Evolutionary conservation across 306 rosid species (phyloP), one percentile per base, ranked within the genome.

Genomic region (Abrus precatorius): DNA sequence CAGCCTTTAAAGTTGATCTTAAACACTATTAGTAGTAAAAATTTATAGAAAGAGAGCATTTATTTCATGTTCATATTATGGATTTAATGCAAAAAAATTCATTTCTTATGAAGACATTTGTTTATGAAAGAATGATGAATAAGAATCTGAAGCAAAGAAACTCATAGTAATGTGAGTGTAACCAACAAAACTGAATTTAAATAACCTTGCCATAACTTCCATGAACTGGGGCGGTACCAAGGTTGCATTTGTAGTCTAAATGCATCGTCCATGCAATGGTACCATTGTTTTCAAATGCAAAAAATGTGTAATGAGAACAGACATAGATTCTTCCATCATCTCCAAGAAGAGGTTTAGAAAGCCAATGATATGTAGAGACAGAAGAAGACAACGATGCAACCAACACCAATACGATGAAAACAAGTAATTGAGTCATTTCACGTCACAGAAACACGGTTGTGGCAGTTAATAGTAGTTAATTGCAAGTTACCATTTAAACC

Each of bases 201-300:
- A 40, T 12, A 2, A 88, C 98, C 95, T 88, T 90, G 28, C 87
- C 90, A 69, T 27, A 69, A 60, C 92, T 93, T 2, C 88, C 98
- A 67, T 84, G 85, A 84, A 90, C 66, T 0, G 97, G 94, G 29
- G 92, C 69, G 29, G 82, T 28, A 14, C 72, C 85, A 56, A 74
- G 10, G 47, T 79, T 80, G 79, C 97, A 91, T 34, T 86, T 87
- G 53, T 86, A 78, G 53, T 91, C 89, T 50, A 90, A 14, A 83
- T 79, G 91, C 54, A 90, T 3, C 30, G 85, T 84, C 96, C 96
- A 93, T 8, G 88, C 86, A 78, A 91, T 85, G 33, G 88, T 78
- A 7, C 94, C 97, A 3, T 93, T 93, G 66, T 63, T 88, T 84
- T 93, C 88, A 79, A 93, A 93, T 14, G 91, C 90, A 4, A 82